These are phyloP conservation scores for Aspergillus heteromorphus DNA, from an alignment of 495 filamentous ascomycete species.

Conservation along the genomic window DNA sequence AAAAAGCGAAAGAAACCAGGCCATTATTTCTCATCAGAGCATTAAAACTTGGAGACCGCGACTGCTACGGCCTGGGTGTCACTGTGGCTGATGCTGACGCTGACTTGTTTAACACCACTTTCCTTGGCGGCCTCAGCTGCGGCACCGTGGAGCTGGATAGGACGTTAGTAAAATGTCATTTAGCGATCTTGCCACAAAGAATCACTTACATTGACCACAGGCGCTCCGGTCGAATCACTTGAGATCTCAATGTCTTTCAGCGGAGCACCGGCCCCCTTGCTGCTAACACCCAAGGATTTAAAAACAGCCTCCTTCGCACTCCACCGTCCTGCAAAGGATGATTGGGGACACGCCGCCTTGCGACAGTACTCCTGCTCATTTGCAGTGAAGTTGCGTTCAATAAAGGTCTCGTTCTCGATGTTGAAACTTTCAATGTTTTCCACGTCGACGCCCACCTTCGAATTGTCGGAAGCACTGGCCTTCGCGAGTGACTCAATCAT, in stretches of 20 bases:
- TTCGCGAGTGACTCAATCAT: conserved; percentile 76
- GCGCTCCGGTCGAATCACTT: conserved; percentile 73
- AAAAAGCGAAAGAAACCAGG: conserved; percentile 9
- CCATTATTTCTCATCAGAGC: conserved; percentile 7
- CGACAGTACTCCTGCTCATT: conserved; percentile 80
- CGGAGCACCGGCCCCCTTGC: conserved; percentile 81
- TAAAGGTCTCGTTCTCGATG: conserved; percentile 86
- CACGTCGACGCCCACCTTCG: conserved; percentile 88
- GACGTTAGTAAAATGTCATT: conserved; percentile 33
- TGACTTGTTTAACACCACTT: conserved; percentile 79
- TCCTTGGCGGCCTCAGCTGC: conserved; percentile 74
- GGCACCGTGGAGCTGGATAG: conserved; percentile 65
- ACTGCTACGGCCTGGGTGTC: conserved; percentile 90
- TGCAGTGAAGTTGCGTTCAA: conserved; percentile 89
- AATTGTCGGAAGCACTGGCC: conserved; percentile 63
- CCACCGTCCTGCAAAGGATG: conserved; percentile 90
- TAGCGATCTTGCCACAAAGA: background rate
- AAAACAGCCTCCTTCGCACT: conserved; percentile 98
- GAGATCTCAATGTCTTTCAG: conserved; percentile 93
- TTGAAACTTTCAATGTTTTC: conserved; percentile 81
- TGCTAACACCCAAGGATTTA: conserved; percentile 86
- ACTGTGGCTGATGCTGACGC: conserved; percentile 90
- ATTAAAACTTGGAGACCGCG: conserved; percentile 71
- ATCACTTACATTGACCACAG: conserved; percentile 71
- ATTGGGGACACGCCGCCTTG: conserved; percentile 68